Evolutionary conservation across 345 rosid species (phyloP), one percentile per base, ranked within the genome.

Genomic region (Gossypium raimondii): DNA sequence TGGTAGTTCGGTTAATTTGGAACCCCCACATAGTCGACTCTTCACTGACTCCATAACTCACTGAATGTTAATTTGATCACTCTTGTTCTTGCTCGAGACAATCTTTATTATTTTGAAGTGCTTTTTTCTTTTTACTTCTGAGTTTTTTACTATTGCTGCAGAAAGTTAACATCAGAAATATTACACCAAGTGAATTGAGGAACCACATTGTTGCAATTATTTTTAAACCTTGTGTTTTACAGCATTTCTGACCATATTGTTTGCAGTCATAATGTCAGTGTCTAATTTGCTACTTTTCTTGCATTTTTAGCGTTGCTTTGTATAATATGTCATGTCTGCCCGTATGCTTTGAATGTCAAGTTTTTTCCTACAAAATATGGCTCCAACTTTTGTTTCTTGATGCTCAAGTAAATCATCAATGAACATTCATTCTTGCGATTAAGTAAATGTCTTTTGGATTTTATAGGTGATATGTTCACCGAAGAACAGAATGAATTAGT

Each of bases 401-500:
- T 58, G 22, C 13, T 66, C 53, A 18, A 43, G 3, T 18, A 18
- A 44, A 27, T 45, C 56, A 20, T 47, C 18, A 24, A 7, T 12
- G 55, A n/a, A 47, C n/a, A 24, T 67, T 13, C 0, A 2, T 71
- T 43, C 73, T 57, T 77, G 43, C 13, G 73, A 55, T 66, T 64
- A 71, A 73, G 57, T 22, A 61, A 34, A 45, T 59, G 52, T 29
- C 65, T 76, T 38, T 64, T 64, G 67, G 41, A 45, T 66, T 82
- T 72, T 65, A 24, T 67, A 94, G 98, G 94, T 73, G 98, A 94
- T 84, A 87, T 85, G 90, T 94, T 94, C 85, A 92, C 96, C 57
- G 97, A 94, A 80, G 98, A 89, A 76, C 98, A 92, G 76, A 92
- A 89, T 78, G 98, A 94, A 84, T 72, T 94, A 84, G 97, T 94